Evolutionary conservation across 2,329 filamentous ascomycete species (phyloP), one percentile per base, ranked within the genome.

Genomic region (Claviceps sp.): DNA sequence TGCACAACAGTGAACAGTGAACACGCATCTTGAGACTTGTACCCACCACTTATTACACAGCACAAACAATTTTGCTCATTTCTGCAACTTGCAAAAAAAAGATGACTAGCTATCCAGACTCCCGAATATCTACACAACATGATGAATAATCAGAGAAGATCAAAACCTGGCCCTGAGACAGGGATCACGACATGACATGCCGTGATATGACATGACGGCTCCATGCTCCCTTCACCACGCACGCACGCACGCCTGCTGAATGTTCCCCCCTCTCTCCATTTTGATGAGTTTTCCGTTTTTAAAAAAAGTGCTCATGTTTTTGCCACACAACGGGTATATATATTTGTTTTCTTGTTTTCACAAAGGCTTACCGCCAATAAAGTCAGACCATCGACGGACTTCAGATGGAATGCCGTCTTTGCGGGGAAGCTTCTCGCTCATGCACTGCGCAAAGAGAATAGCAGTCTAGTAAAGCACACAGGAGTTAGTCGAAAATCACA

Each of bases 341-440:
- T 46, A 34, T 46, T 6, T 40, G 2, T 26, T 41, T 42, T 46
- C 22, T 22, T 22, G 22, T 22, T 22, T 22, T 22, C 3, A 89
- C 74, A 89, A 72, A 50, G 84, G 84, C 78, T 89, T 89, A 62
- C 85, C 84, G 58, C 89, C 89, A 62, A 95, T 86, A 69, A 97
- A 98, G 63, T 97, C 85, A 59, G 88, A 94, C 93, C 93, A 98
- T 64, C 84, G 84, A 68, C 86, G 84, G 63, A 97, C 93, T 73
- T 98, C 93, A 47, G 80, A 75, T 47, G 93, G 93, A 57, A 96
- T 91, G 51, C 89, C 91, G 66, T 93, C 88, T 56, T 81, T 73
- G 62, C 88, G 83, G 56, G 93, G 93, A 48, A 98, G 78, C 77
- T 97, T 98, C 77, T 89, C 87, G 71, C 77, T 93, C 88, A 98